Percentiles rank a stretch among this genome's conserved stretches.
phyloP scores from a whole-genome alignment of 805 yeast species.

The Yamadazyma nakazawae region DNA sequence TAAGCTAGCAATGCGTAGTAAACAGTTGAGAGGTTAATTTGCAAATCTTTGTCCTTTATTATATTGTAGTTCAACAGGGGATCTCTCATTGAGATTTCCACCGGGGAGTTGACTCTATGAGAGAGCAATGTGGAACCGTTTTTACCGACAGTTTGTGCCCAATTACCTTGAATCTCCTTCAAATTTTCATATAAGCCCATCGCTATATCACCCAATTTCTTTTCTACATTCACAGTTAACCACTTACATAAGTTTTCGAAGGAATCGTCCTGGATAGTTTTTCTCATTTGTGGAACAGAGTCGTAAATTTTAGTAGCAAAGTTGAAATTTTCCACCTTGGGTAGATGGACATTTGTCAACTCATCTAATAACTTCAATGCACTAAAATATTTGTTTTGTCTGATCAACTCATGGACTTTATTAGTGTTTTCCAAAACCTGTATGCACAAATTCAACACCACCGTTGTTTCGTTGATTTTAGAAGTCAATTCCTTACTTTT shows the following conservation, averaged over 20 bases:
- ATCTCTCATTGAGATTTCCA: conserved; percentile 73
- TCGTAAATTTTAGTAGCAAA: conserved; percentile 71
- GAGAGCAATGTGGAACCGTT: conserved; percentile 38
- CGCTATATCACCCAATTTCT: conserved; percentile 59
- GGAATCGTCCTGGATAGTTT: conserved; percentile 71
- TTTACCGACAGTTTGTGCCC: conserved; percentile 49
- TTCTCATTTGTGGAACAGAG: conserved; percentile 73
- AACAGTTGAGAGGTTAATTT: conserved; percentile 63
- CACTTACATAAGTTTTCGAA: conserved; percentile 63
- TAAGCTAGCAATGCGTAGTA: conserved; percentile 83
- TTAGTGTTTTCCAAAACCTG: conserved; percentile 84
- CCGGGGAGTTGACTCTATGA: conserved; percentile 80
- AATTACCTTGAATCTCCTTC: conserved; percentile 52
- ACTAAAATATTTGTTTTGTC: conserved; percentile 71
- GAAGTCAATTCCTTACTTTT: conserved; percentile 59
- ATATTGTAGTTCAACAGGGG: conserved; percentile 48
- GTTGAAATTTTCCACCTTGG: conserved; percentile 68
- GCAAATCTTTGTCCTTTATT: conserved; percentile 37
- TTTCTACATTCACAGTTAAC: conserved; percentile 58
- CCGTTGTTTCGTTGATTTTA: conserved; percentile 69
- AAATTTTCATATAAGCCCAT: conserved; percentile 52
- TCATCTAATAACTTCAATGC: conserved; percentile 83
- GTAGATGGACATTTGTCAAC: conserved; percentile 63
- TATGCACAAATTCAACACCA: conserved; percentile 66
- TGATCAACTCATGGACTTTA: conserved; percentile 76